Percentiles rank a stretch among this genome's conserved stretches.
phyloP scores from a whole-genome alignment of 2,329 filamentous ascomycete species.

The Cylindrodendrum hubeiense region DNA sequence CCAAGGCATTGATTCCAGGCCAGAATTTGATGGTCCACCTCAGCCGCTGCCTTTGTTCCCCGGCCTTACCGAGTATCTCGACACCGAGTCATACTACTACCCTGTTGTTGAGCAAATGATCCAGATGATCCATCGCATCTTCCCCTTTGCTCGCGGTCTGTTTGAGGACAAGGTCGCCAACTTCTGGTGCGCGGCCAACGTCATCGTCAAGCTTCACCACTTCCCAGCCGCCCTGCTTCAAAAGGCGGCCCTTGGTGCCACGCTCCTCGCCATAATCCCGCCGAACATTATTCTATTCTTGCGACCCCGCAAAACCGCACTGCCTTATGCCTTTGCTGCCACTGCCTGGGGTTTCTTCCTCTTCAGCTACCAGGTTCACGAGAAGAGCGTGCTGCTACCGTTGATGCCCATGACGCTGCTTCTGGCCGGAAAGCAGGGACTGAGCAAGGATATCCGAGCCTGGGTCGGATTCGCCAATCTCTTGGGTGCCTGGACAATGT shows the following conservation, averaged over 20 bases:
- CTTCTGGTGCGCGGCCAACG: slow-evolving; percentile 94
- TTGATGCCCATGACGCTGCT: slow-evolving; percentile 93
- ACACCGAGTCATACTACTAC: slow-evolving; percentile 78
- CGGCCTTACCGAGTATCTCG: slow-evolving; percentile 68
- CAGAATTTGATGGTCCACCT: slow-evolving; percentile 69
- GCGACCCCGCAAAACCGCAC: slow-evolving; percentile 79
- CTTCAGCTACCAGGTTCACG: slow-evolving; percentile 97
- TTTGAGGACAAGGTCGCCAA: slow-evolving; percentile 99
- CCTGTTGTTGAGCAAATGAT: slow-evolving; percentile 81
- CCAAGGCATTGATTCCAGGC: slow-evolving; percentile 69
- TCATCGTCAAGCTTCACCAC: slow-evolving; percentile 85
- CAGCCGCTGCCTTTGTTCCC: slow-evolving; percentile 73
- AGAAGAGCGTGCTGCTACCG: slow-evolving; percentile 95
- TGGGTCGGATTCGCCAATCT: slow-evolving; percentile 98
- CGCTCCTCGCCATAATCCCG: slow-evolving; percentile 80
- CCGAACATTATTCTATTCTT: slow-evolving; percentile 85
- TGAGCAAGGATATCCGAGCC: slow-evolving; percentile 80
- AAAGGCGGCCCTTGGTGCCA: slow-evolving; percentile 79
- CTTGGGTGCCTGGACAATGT: slow-evolving; percentile 92
- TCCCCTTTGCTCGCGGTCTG: slow-evolving; percentile 93
- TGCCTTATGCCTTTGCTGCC: slow-evolving; percentile 84
- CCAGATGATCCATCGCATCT: slow-evolving; percentile 91
- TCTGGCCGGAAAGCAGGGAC: slow-evolving; percentile 80
- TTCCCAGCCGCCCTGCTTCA: slow-evolving; percentile 81
- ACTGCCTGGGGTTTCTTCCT: slow-evolving; percentile 98